phyloP scores from a whole-genome alignment of 2,329 filamentous ascomycete genomes.

The Tympanopsis confertula region DNA sequence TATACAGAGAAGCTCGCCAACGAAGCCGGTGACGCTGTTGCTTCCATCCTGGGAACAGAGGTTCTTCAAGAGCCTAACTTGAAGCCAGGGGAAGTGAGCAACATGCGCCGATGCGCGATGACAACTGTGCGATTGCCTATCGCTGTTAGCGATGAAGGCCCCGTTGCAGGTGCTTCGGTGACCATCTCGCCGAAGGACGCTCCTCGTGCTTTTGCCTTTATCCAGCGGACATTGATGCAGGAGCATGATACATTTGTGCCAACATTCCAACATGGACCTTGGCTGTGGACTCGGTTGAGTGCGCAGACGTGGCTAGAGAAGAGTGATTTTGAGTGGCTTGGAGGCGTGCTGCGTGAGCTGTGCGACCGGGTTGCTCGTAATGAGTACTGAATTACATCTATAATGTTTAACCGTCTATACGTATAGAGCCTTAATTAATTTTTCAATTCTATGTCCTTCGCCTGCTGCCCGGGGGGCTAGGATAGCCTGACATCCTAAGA shows the following conservation, averaged over 20 bases:
- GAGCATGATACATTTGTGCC: slow-evolving; percentile 46
- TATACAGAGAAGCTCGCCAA: slow-evolving; percentile 44
- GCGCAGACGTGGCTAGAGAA: slow-evolving; percentile 57
- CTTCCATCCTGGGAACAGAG: slow-evolving; percentile 46
- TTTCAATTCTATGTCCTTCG: no score
- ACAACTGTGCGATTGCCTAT: slow-evolving; percentile 55
- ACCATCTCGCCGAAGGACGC: slow-evolving; percentile 6
- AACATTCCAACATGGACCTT: slow-evolving; percentile 38
- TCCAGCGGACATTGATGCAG: slow-evolving; percentile 24
- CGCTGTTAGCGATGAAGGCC: slow-evolving; percentile 8
- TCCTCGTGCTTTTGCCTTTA: slow-evolving; percentile 28
- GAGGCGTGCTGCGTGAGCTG: slow-evolving; percentile 26
- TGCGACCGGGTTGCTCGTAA: slow-evolving; percentile 4
- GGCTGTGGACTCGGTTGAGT: slow-evolving; percentile 51
- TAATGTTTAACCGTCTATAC: no score
- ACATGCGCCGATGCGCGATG: slow-evolving; percentile 45
- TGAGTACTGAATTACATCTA: no score
- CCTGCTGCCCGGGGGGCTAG: no score
- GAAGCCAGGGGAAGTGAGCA: slow-evolving; percentile 15
- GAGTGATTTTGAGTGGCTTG: slow-evolving; percentile 54
- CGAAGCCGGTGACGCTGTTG: slow-evolving; percentile 41
- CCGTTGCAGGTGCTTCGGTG: slow-evolving; percentile 22
- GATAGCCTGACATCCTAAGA: no score
- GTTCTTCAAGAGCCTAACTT: slow-evolving; percentile 38
- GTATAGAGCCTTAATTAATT: no score